A percentile compares a stretch with the other conserved stretches of the same genome.
phyloP scores from a whole-genome alignment of 2,329 filamentous ascomycete species.

The Cytospora paraplurivora region DNA sequence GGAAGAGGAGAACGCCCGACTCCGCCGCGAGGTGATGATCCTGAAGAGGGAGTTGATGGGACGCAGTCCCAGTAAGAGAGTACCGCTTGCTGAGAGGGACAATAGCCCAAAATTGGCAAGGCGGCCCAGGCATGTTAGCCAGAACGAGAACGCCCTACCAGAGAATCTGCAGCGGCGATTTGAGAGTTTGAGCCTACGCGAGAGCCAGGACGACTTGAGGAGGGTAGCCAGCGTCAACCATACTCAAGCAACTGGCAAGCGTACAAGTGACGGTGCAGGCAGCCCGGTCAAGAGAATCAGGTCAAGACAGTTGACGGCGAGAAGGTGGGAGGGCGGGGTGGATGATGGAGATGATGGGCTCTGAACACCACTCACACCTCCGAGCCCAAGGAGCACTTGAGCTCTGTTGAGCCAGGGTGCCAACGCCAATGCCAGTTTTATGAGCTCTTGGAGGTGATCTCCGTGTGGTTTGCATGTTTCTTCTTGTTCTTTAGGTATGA shows the following conservation, averaged over 20 bases:
- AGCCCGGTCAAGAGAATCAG: constrained; percentile 56
- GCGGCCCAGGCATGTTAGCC: constrained; percentile 8
- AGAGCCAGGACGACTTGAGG: constrained; percentile 30
- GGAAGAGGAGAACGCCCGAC: constrained; percentile 69
- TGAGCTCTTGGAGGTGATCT: neutral
- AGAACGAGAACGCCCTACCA: constrained; percentile 26
- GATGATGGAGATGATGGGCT: constrained; percentile 45
- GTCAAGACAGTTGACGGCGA: constrained; percentile 44
- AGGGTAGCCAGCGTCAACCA: constrained; percentile 31
- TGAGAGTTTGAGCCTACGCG: constrained; percentile 53
- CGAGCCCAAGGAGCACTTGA: neutral
- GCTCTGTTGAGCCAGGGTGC: neutral
- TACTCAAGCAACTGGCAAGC: constrained; percentile 27
- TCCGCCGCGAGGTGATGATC: constrained; percentile 65
- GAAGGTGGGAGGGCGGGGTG: constrained; percentile 49
- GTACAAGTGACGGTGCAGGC: constrained; percentile 34
- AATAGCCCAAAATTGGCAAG: constrained; percentile 37
- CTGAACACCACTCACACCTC: constrained; percentile 30
- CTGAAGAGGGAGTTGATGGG: constrained; percentile 66
- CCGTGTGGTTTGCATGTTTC: neutral
- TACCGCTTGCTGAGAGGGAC: constrained; percentile 57
- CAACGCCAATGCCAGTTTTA: neutral
- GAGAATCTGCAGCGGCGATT: constrained; percentile 49
- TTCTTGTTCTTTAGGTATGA: neutral
- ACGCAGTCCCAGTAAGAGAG: constrained; percentile 64